A percentile compares a stretch with the other conserved stretches of the same genome.
phyloP scores from a whole-genome alignment of 352 stramenopile genomes.

The Pythium rhizo-oryzae region DNA sequence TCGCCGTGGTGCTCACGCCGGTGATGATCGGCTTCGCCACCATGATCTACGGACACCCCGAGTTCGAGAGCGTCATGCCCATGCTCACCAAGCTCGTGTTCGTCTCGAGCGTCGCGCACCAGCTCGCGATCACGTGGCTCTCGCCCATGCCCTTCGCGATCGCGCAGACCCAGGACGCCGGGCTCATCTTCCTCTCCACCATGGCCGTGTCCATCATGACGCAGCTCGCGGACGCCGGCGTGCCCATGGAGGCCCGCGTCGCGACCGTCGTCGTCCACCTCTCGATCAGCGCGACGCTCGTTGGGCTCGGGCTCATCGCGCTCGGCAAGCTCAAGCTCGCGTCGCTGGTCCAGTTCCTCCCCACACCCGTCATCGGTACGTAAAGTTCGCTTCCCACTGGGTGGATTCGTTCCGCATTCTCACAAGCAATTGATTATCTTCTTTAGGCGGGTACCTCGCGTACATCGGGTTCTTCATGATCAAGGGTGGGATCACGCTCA shows the following conservation, averaged over 20 bases:
- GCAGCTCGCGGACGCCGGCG: conserved; percentile 50
- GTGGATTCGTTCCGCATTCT: no score
- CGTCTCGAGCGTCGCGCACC: conserved; percentile 93
- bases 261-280: conserved; percentile 94
- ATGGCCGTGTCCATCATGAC: conserved; percentile 93
- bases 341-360: conserved; percentile 95
- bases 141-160: conserved; percentile 96
- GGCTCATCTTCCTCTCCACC: conserved; percentile 94
- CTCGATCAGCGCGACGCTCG: conserved; percentile 84
- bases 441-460: conserved; percentile 91
- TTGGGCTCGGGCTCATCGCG: conserved; percentile 92
- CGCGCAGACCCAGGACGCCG: conserved; percentile 95
- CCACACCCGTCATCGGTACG: conserved; percentile 92
- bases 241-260: conserved; percentile 63
- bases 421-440: no score
- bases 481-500: conserved; percentile 88
- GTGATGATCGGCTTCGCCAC: conserved; percentile 89
- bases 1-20: conserved; percentile 71
- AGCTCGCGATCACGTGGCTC: conserved; percentile 91
- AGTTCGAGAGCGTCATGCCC: conserved; percentile 53
- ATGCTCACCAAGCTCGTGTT: conserved; percentile 92
- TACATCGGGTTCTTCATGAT: conserved; percentile 97
- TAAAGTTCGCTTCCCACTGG: background rate
- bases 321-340: conserved; percentile 91
- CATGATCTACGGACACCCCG: conserved; percentile 93